Conservation (phyloP, 768 basidiomycete genomes). For the Suillus variegatus region DNA sequence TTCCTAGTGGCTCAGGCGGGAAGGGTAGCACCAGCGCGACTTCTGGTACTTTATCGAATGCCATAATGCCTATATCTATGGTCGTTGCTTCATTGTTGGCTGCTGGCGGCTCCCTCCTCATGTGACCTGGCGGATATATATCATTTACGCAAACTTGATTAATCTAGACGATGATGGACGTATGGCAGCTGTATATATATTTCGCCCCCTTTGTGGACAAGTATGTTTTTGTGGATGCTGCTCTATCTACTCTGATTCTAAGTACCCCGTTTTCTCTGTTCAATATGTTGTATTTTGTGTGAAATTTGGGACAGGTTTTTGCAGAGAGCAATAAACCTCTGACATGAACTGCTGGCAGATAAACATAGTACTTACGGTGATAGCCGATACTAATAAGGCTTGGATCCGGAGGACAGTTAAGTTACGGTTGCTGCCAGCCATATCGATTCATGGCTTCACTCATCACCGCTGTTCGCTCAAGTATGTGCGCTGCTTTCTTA, state of each 20-base stretch:
- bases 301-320: background rate
- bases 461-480: conserved; percentile 45
- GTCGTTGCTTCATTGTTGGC: conserved; percentile 16
- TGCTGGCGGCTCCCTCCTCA: conserved; percentile 14
- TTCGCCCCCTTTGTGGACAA: conserved; percentile 14
- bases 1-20: conserved; percentile 14
- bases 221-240: conserved; percentile 15
- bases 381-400: conserved; percentile 13
- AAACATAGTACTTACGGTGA: conserved; percentile 7
- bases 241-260: conserved; percentile 1
- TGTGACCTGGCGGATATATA: conserved; percentile 19
- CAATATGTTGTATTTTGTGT: background rate
- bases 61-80: conserved; percentile 17
- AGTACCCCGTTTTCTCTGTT: conserved; percentile 12
- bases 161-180: conserved; percentile 23
- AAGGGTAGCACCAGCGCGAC: conserved; percentile 4
- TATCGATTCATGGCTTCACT: conserved; percentile 49
- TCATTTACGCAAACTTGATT: conserved; percentile 16
- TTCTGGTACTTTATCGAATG: conserved; percentile 16
- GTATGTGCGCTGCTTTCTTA: conserved; percentile 32
- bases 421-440: conserved; percentile 2
- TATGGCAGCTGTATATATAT: conserved; percentile 23
- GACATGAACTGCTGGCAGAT: background rate
- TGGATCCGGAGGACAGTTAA: background rate
- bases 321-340: background rate